Conservation (phyloP, 202 grass and related monocot species). For the Setaria italica region DNA sequence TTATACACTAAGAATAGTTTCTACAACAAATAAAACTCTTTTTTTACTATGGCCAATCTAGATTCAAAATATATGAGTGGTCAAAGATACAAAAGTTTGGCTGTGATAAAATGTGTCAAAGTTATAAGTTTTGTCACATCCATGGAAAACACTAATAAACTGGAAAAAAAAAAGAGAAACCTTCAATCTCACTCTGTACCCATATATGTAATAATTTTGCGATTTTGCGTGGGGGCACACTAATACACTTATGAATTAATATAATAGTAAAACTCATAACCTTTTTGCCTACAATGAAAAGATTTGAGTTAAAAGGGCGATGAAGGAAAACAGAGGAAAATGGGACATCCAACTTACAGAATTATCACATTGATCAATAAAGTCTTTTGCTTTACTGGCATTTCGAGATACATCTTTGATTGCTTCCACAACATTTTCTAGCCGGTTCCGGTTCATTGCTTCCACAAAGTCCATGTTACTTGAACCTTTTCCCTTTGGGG, state of each 20-base stretch:
- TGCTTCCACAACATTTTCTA: constrained; percentile 78
- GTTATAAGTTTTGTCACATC: constrained; percentile 19
- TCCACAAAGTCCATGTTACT: constrained; percentile 67
- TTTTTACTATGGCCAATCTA: neutral
- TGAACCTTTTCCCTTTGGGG: constrained; percentile 42
- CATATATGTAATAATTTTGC: constrained; percentile 22
- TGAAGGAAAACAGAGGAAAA: constrained; percentile 41
- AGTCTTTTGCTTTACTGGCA: constrained; percentile 63
- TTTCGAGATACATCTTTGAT: constrained; percentile 75
- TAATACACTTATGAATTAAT: constrained; percentile 16
- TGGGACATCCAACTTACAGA: constrained; percentile 61
- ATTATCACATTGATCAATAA: constrained; percentile 65
- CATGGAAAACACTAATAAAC: constrained; percentile 10
- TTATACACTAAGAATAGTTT: neutral
- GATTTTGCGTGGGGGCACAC: constrained; percentile 17
- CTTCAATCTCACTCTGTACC: constrained; percentile 24
- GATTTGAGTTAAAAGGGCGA: constrained; percentile 23
- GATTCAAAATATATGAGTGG: constrained; percentile 18
- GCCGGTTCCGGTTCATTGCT: constrained; percentile 57
- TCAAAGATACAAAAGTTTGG: constrained; percentile 40
- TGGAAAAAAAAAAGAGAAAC: neutral
- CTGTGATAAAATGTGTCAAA: constrained; percentile 33
- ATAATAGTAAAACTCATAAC: constrained; percentile 20
- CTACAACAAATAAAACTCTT: neutral
- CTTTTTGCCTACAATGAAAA: constrained; percentile 20